These are phyloP conservation scores for Gnetum montanum DNA, from an alignment of 75 land plant species.

Conservation along the genomic window DNA sequence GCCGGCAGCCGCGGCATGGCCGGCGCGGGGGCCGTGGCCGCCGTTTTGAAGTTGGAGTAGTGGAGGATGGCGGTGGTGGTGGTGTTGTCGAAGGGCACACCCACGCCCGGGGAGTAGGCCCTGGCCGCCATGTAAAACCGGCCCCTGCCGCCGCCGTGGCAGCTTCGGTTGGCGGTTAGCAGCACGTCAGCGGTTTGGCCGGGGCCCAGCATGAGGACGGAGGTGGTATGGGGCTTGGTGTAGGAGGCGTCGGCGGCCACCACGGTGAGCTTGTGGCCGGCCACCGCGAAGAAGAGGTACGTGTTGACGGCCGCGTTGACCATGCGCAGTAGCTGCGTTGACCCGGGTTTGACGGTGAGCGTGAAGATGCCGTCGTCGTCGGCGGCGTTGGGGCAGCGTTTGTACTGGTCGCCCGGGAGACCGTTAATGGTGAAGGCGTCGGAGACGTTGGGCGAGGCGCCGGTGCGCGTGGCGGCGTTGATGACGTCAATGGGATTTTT, in stretches of 20 bases:
- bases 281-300: constrained; percentile 45
- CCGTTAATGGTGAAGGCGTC: too few species aligned
- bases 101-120: constrained; percentile 27
- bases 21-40: neutral
- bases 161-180: constrained; percentile 19
- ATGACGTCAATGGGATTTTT: too few species aligned
- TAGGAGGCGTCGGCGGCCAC: constrained; percentile 64
- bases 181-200: constrained; percentile 72
- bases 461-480: too few species aligned
- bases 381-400: too few species aligned
- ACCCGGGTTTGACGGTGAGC: constrained; percentile 22
- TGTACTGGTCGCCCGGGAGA: too few species aligned
- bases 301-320: constrained; percentile 67
- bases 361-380: too few species aligned
- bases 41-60: constrained; percentile 8
- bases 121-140: constrained; percentile 51
- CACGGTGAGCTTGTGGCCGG: constrained; percentile 49
- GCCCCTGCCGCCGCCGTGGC: constrained; percentile 9
- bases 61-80: constrained; percentile 58
- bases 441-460: too few species aligned
- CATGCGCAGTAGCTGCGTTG: constrained; percentile 42
- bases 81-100: constrained; percentile 56
- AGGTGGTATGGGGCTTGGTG: constrained; percentile 40
- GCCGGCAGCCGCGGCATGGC: constrained; percentile 43
- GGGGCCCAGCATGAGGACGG: constrained; percentile 40